Conservation (phyloP, 2,329 filamentous ascomycete species). For the Lecanicillium sp. region DNA sequence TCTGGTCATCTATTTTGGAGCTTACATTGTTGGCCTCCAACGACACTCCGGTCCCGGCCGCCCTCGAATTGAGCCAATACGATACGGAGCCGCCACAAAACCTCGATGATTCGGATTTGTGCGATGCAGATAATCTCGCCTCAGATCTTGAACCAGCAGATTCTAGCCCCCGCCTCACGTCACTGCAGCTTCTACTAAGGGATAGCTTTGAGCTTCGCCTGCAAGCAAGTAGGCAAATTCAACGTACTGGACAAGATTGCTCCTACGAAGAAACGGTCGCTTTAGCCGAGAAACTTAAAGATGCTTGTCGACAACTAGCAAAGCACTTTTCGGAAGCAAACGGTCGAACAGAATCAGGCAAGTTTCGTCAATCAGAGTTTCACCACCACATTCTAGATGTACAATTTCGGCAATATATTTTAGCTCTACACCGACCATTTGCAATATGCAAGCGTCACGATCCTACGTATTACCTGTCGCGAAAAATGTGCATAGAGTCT, state of each 20-base stretch:
- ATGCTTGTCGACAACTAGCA: neutral
- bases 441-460: slow-evolving; percentile 1
- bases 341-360: neutral
- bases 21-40: neutral
- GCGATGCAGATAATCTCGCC: too few species aligned
- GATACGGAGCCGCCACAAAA: slow-evolving; percentile 4
- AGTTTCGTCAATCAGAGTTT: neutral
- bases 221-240: neutral
- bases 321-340: neutral
- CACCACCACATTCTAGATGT: slow-evolving; percentile 4
- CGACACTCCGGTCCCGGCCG: slow-evolving; percentile 1
- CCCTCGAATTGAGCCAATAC: neutral
- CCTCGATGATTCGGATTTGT: neutral
- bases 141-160: too few species aligned
- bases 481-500: slow-evolving; percentile 1
- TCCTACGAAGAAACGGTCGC: neutral
- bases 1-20: slow-evolving; percentile 6
- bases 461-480: neutral
- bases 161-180: neutral
- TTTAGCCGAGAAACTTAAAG: neutral
- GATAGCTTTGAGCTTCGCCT: neutral
- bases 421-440: slow-evolving; percentile 5
- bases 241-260: neutral
- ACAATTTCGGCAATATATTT: neutral
- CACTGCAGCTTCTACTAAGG: neutral